Evolutionary conservation across 768 basidiomycete species (phyloP).

Genomic region (Hericium erinaceus): DNA sequence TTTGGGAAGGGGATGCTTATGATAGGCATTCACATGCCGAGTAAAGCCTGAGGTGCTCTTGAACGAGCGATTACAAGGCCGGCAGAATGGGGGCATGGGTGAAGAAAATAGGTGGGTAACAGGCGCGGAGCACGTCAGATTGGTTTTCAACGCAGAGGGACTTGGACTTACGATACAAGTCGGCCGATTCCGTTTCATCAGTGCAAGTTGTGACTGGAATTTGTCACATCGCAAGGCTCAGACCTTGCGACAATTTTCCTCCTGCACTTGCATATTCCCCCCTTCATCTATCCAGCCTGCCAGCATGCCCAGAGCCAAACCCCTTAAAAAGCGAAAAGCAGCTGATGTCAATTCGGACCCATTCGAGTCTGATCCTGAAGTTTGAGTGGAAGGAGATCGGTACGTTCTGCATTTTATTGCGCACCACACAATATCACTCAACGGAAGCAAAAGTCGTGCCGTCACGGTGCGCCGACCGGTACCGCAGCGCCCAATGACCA

Average conservation of each 20-base stretch:
- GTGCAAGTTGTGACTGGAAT: not conserved
- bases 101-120: no score
- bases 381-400: not conserved
- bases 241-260: no score
- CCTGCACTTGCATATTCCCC: no score
- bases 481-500: not conserved
- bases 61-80: not conserved
- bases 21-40: not conserved
- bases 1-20: not conserved
- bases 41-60: not conserved
- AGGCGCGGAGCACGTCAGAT: no score
- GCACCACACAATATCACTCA: not conserved
- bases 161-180: not conserved
- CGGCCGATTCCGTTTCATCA: not conserved
- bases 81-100: not conserved
- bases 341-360: no score
- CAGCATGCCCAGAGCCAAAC: no score
- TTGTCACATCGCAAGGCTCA: not conserved
- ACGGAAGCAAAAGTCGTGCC: not conserved
- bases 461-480: not conserved
- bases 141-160: not conserved
- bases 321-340: no score
- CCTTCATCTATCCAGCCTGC: no score
- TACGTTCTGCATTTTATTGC: no score
- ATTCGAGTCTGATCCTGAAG: no score